phyloP scores from a whole-genome alignment of 371 early-diverging fungal genomes.

The Gilbertella persicaria region DNA sequence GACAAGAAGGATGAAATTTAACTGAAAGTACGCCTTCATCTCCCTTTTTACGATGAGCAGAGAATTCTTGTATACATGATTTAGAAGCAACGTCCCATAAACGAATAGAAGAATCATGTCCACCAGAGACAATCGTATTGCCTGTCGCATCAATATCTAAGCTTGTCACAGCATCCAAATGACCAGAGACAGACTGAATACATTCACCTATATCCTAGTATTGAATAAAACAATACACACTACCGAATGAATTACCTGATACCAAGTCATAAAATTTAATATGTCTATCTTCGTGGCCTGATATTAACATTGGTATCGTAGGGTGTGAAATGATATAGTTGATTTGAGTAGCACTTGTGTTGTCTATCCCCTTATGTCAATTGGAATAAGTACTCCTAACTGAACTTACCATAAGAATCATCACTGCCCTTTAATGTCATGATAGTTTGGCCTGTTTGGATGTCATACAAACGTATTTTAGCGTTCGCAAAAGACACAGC shows the following conservation, averaged over 20 bases:
- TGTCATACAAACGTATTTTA: slow-evolving; percentile 69
- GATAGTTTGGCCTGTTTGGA: slow-evolving; percentile 72
- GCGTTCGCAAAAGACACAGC: slow-evolving; percentile 73
- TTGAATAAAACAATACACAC: no score
- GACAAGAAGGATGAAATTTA: slow-evolving; percentile 63
- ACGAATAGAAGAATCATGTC: slow-evolving; percentile 82
- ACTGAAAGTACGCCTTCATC: slow-evolving; percentile 79
- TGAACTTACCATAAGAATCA: slow-evolving; percentile 61
- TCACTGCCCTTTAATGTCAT: slow-evolving; percentile 56
- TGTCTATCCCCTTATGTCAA: slow-evolving; percentile 47
- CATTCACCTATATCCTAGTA: slow-evolving; percentile 52
- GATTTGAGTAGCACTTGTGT: slow-evolving; percentile 71
- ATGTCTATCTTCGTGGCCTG: slow-evolving; percentile 80
- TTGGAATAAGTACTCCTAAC: neutral
- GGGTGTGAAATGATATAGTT: slow-evolving; percentile 79
- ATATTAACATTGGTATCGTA: slow-evolving; percentile 68
- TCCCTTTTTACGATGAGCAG: slow-evolving; percentile 74
- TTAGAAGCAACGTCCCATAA: slow-evolving; percentile 78
- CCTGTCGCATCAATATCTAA: slow-evolving; percentile 74
- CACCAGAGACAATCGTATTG: slow-evolving; percentile 72
- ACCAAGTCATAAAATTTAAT: slow-evolving; percentile 80
- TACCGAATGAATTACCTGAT: slow-evolving; percentile 64
- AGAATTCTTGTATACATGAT: slow-evolving; percentile 76
- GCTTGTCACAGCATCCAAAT: slow-evolving; percentile 69
- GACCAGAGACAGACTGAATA: slow-evolving; percentile 65